phyloP scores from a whole-genome alignment of 177 flowering plant genomes.

The Telopea speciosissima region DNA sequence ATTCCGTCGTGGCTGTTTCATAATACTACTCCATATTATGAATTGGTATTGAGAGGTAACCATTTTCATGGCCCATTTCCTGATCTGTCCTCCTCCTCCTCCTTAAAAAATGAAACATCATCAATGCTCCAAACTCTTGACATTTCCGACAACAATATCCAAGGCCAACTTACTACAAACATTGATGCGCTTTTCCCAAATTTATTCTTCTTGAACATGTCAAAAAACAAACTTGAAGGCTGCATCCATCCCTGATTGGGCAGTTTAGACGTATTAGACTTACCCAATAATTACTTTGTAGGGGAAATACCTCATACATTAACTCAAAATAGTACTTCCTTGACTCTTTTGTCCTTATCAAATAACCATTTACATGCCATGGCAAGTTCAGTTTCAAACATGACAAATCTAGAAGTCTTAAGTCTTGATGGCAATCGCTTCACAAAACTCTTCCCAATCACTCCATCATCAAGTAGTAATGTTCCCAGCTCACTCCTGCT shows the following conservation, averaged over 20 bases:
- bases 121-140: neutral
- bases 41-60: neutral
- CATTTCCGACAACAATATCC: conserved; percentile 1
- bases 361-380: conserved; percentile 5
- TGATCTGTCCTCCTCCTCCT: too few species aligned
- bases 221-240: conserved; percentile 1
- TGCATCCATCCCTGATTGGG: neutral
- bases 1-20: neutral
- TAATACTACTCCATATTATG: too few species aligned
- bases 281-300: conserved; percentile 5
- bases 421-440: neutral
- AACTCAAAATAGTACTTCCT: neutral
- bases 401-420: neutral
- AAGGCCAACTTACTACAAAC: neutral
- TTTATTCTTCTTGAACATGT: too few species aligned
- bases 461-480: conserved; percentile 2
- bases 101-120: too few species aligned
- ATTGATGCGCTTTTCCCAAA: neutral
- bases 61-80: neutral
- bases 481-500: neutral
- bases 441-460: too few species aligned
- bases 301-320: conserved; percentile 1
- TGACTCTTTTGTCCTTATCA: conserved; percentile 6
- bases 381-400: neutral
- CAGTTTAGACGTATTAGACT: neutral